Conservation (phyloP, 2,329 filamentous ascomycete genomes). For the Pestalotiopsis sp. region DNA sequence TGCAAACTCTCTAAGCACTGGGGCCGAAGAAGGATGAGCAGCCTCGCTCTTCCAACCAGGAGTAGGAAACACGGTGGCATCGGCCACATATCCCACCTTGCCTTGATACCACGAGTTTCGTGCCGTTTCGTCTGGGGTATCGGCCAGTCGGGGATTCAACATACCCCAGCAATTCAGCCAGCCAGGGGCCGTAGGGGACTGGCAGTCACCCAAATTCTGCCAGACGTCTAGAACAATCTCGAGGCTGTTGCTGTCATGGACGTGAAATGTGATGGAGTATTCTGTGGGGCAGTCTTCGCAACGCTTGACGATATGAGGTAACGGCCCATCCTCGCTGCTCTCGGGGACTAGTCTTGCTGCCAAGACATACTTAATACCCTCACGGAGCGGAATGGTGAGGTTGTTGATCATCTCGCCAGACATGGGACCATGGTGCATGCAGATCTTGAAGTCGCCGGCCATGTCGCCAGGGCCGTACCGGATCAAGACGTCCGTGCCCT, state of each 20-base stretch:
- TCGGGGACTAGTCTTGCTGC: neutral
- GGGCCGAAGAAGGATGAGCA: constrained; percentile 7
- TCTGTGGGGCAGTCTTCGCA: constrained; percentile 16
- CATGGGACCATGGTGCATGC: constrained; percentile 10
- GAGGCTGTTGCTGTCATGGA: constrained; percentile 13
- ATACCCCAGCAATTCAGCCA: constrained; percentile 17
- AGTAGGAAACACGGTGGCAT: constrained; percentile 11
- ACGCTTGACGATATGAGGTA: constrained; percentile 12
- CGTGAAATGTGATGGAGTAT: constrained; percentile 13
- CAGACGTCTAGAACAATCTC: constrained; percentile 16
- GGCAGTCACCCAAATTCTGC: constrained; percentile 15
- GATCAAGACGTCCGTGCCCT: constrained; percentile 16
- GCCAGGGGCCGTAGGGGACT: constrained; percentile 8
- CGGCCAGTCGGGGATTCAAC: constrained; percentile 12
- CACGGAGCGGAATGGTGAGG: constrained; percentile 12
- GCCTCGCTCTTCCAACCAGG: constrained; percentile 9
- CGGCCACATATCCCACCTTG: constrained; percentile 5
- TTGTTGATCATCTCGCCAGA: constrained; percentile 14
- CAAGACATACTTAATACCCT: constrained; percentile 6
- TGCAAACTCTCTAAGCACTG: constrained; percentile 4
- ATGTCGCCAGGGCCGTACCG: constrained; percentile 15
- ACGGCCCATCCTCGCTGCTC: neutral
- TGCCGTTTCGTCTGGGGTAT: neutral
- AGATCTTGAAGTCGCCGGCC: constrained; percentile 17
- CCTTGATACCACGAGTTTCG: constrained; percentile 1